Evolutionary conservation across 2,329 filamentous ascomycete genomes (phyloP), one percentile per base, ranked within the genome.

Genomic region (Incumbomyces delicatus): DNA sequence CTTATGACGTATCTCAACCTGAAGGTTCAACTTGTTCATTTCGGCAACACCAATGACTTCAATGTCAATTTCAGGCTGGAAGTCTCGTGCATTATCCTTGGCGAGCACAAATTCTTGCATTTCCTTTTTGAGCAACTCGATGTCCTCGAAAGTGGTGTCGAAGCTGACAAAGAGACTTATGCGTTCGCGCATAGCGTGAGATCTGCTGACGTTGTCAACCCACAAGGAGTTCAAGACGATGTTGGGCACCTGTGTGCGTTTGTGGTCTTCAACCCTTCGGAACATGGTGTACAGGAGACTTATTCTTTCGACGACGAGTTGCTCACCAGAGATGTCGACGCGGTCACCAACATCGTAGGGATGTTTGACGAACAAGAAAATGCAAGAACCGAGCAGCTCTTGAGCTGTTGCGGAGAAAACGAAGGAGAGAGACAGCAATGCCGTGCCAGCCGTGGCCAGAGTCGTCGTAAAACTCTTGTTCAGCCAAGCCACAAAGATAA

Each of bases 351-450:
- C 88, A 62, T 98, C 92, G 63, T 85, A 96, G 0, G 92, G 90
- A 63, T 98, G 92, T 72, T 98, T 98, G 71, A 96, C 87, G 60
- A 98, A 98, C 1, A 98, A 72, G 72, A 98, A 98, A 60, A 98
- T 95, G 71, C 90, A 96, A 32, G 89, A 95, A 60, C 90, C 90
- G n/a, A 98, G 78, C 53, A 98, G 85, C 66, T 98, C 92, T 66
- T 95, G 89, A 2, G 84, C 83, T 1, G 89, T 95, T 47, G 84
- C 83, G 18, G 89, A 83, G 64, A 98, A 96, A 57, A 95, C 84
- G 69, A 98, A 98, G 3, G 90, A 95, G n/a, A 96, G 72, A 5
- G 90, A 96, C 8, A 98, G 79, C 35, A 98, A 75, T 0, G 92
- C 84, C 1, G 92, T 95, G 53, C 90, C 90, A 41, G 89, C 87